These are phyloP conservation scores for Coemansia sp. DNA, from an alignment of 192 early-diverging fungal species.

Conservation along the genomic window DNA sequence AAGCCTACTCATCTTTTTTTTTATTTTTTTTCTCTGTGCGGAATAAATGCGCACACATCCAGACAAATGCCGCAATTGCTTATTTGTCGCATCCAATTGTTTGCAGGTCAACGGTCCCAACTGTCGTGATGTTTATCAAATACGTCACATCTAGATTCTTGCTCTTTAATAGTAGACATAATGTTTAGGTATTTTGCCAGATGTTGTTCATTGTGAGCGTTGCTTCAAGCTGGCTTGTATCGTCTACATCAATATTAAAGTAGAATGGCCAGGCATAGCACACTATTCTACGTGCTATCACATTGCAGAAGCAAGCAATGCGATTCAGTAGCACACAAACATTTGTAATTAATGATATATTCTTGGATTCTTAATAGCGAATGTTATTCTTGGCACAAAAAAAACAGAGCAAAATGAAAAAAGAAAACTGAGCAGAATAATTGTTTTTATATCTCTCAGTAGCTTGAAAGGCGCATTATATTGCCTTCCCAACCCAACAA, in stretches of 20 bases:
- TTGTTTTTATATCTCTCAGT: conserved; percentile 3
- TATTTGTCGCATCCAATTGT: neutral
- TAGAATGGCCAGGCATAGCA: too few relatives aligned
- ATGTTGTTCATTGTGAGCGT: too few relatives aligned
- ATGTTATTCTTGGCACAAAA: too few relatives aligned
- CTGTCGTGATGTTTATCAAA: neutral
- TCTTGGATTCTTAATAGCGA: too few relatives aligned
- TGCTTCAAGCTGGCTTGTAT: too few relatives aligned
- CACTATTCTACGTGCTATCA: too few relatives aligned
- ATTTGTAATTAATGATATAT: too few relatives aligned
- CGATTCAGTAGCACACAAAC: too few relatives aligned
- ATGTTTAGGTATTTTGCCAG: too few relatives aligned
- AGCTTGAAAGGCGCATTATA: neutral
- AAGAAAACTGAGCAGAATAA: neutral
- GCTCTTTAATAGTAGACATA: too few relatives aligned
- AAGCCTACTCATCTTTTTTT: neutral
- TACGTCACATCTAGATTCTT: neutral
- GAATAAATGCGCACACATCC: neutral
- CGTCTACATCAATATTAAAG: too few relatives aligned
- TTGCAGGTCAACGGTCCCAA: neutral
- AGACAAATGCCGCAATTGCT: neutral
- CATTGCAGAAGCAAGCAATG: too few relatives aligned
- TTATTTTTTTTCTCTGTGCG: neutral
- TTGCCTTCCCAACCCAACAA: conserved; percentile 2
- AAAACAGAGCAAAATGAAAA: neutral